phyloP scores from a whole-genome alignment of 345 rosid genomes.

The Corymbia maculata region DNA sequence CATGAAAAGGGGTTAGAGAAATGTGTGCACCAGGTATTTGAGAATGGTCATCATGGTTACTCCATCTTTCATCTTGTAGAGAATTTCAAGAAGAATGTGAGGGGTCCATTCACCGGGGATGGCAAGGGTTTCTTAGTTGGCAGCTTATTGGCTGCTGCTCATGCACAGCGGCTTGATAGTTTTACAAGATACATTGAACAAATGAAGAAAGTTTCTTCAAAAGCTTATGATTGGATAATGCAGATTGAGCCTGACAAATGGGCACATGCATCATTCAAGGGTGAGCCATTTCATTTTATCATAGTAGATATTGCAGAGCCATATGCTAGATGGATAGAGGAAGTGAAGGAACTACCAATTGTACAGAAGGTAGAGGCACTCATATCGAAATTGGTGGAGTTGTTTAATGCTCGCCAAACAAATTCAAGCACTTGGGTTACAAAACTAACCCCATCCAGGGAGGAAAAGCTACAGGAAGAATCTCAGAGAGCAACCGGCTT shows the following conservation, averaged over 20 bases:
- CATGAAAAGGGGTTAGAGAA: conserved; percentile 55
- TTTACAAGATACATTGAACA: conserved; percentile 48
- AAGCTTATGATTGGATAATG: conserved; percentile 81
- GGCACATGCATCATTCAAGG: conserved; percentile 59
- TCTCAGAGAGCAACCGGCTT: conserved; percentile 28
- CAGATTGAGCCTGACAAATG: conserved; percentile 58
- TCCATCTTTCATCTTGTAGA: conserved; percentile 70
- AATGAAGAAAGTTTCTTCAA: conserved; percentile 52
- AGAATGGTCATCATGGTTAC: conserved; percentile 58
- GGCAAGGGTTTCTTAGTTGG: conserved; percentile 64
- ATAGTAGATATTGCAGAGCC: conserved; percentile 47
- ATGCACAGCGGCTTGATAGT: conserved; percentile 46
- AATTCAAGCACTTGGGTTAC: conserved; percentile 47
- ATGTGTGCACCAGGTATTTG: conserved; percentile 54
- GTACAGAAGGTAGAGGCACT: conserved; percentile 50
- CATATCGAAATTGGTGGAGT: conserved; percentile 34
- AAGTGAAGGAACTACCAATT: conserved; percentile 61
- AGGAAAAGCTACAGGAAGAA: conserved; percentile 54
- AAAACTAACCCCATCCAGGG: conserved; percentile 65
- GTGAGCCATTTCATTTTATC: conserved; percentile 61
- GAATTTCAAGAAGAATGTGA: conserved; percentile 52
- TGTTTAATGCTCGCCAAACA: conserved; percentile 34
- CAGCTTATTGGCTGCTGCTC: conserved; percentile 66
- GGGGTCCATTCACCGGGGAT: conserved; percentile 81
- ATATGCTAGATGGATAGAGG: conserved; percentile 64